Base-by-base conservation (phyloP, 441 rosid species). In the Populus trichocarpa region DNA sequence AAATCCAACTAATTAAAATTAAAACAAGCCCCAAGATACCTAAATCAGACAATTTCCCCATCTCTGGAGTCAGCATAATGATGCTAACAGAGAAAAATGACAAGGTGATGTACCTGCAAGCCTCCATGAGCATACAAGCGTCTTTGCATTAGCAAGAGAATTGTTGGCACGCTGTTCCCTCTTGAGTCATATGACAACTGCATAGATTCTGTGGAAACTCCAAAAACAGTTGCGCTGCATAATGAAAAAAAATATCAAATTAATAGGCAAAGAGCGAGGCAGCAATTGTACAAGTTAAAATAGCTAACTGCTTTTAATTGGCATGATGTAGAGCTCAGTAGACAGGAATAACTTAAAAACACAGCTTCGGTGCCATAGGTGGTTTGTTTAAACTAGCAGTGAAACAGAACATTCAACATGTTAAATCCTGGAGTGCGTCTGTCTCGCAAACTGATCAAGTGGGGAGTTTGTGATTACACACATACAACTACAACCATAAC, bases 181-280 rank as follows among this genome's bases (percentile, higher is more conserved):
- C 97, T 87, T 61, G 92, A 81, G 83, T 94, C 98, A 78, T 82
- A 93, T 23, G 98, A 92, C 74, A 94, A 83, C 81, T 94, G 97
- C 98, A 94, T 91, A 10, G 97, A 91, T 80, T 93, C 97, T 2
- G 98, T 88, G 57, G 98, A 94, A 81, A 94, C 98, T 81, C 98
- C 98, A 81, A 94, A 94, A 67, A 93, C 97, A 78, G 90, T 92
- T 68, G 93, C 81, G 79, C 97, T 94, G 69, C 86, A 78, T 65
- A 66, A 83, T 76, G 65, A 82, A 71, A 81, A 63, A 61, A 69
- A 63, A 61, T 63, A 53, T 72, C 10, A 61, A n/a, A 50, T 74
- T 28, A 71, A 9, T 57, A 59, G 73, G 69, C 35, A 53, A 66
- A 75, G 57, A 32, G 67, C 26, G 28, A 72, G 67, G 32, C 20